Evolutionary conservation across 345 rosid species (phyloP), one percentile per base, ranked within the genome.

Genomic region (Eucalyptus viminalis): DNA sequence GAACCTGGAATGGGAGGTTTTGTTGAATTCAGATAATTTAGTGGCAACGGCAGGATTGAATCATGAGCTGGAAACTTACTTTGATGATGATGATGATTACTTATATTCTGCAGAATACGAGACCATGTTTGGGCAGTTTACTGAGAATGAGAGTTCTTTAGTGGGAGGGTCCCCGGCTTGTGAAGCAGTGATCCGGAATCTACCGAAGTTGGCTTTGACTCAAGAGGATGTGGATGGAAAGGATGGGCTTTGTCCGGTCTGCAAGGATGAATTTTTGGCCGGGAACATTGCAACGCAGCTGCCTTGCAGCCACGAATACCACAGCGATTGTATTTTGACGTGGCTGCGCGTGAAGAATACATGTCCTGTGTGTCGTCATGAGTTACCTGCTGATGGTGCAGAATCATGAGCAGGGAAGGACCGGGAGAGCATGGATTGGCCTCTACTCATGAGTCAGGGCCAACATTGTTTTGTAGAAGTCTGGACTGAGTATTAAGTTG

Each of bases 301-400:
- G 90, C 99, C 99, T 31, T 97, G 99, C 89, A 86, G 88, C 50
- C 99, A 97, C 90, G 67, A 92, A 89, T 97, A 95, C 91, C 99
- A 97, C 90, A 94, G 94, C 25, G 95, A 96, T 19, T 97, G 99
- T 91, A 97, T 97, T 51, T 40, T 94, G 60, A 98, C 96, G 4
- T 97, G 99, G 99, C 93, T 97, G 51, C 90, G 89, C 51, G 93
- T 97, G 25, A 94, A 97, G 94, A 97, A 96, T 88, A 95, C 99
- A 8, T 97, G 99, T 86, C 99, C 99, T 43, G 97, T 97, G 88
- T 97, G 99, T 92, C 94, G 99, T 56, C 91, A 93, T 90, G 98
- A 97, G 93, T 90, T 97, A 91, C 98, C 97, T 86, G 97, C 99
- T 5, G 98, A 95, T 91, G 97, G 95, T 91, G 92, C 91, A 49